Percentiles rank a stretch among this genome's conserved stretches.
Evolutionary conservation across 2,329 filamentous ascomycete species (phyloP).

Genomic region (Teratosphaeria viscida): DNA sequence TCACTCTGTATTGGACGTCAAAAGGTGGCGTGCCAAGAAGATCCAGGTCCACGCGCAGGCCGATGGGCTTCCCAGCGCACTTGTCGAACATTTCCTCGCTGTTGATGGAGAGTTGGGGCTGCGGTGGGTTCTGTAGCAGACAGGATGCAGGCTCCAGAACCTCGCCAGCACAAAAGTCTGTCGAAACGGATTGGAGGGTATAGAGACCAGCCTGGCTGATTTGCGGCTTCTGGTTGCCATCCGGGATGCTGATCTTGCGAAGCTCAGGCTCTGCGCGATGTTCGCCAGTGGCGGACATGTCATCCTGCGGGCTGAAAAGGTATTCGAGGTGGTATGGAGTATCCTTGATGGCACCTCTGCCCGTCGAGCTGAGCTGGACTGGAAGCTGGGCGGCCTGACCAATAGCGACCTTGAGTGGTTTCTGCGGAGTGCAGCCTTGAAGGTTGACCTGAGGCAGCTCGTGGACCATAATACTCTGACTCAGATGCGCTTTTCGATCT

Average conservation of each 20-base stretch:
- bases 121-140: conserved; percentile 77
- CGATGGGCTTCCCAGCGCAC: conserved; percentile 87
- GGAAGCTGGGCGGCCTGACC: conserved; percentile 60
- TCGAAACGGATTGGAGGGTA: conserved; percentile 68
- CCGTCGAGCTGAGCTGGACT: conserved; percentile 46
- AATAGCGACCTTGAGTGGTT: conserved; percentile 73
- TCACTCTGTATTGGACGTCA: conserved; percentile 64
- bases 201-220: conserved; percentile 79
- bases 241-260: conserved; percentile 46
- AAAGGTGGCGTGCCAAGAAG: conserved; percentile 90
- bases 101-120: conserved; percentile 65
- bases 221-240: conserved; percentile 50
- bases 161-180: conserved; percentile 74
- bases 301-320: conserved; percentile 67
- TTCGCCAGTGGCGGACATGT: conserved; percentile 58
- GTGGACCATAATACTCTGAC: conserved; percentile 73
- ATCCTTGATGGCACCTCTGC: conserved; percentile 46
- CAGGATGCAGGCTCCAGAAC: conserved; percentile 92
- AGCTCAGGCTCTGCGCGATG: conserved; percentile 50
- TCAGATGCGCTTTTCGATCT: conserved; percentile 48
- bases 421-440: conserved; percentile 64
- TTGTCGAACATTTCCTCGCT: conserved; percentile 84
- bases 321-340: conserved; percentile 66
- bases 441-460: conserved; percentile 70
- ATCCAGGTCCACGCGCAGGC: conserved; percentile 78